Percentiles rank a stretch among this genome's conserved stretches.
phyloP scores from a whole-genome alignment of 371 early-diverging fungal genomes.

The Mucor circinelloides region DNA sequence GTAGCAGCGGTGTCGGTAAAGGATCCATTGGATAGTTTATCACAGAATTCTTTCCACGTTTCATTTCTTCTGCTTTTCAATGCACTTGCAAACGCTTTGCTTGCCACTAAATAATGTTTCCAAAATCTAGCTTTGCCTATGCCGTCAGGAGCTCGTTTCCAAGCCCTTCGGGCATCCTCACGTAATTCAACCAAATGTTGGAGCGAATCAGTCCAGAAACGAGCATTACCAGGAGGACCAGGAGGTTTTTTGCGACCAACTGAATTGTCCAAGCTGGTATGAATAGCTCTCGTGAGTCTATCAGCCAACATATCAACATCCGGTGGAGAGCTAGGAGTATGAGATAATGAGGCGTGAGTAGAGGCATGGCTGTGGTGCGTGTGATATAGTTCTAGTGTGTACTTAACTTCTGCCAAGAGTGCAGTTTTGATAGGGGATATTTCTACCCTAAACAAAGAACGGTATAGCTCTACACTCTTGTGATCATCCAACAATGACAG shows the following conservation, averaged over 20 bases:
- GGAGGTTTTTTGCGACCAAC: background rate
- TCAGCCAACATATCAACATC: background rate
- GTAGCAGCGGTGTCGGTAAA: too few relatives aligned
- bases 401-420: too few relatives aligned
- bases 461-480: background rate
- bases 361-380: background rate
- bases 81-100: too few relatives aligned
- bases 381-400: too few relatives aligned
- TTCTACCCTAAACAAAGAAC: background rate
- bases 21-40: too few relatives aligned
- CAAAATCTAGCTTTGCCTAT: too few relatives aligned
- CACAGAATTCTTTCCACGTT: too few relatives aligned
- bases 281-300: background rate
- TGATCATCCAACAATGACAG: background rate
- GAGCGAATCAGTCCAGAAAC: background rate
- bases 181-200: background rate
- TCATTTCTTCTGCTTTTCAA: too few relatives aligned
- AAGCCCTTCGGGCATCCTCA: background rate
- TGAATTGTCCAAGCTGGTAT: slow-evolving; percentile 1
- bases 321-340: background rate
- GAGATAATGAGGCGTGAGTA: background rate
- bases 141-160: background rate
- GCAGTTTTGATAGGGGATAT: too few relatives aligned
- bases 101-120: too few relatives aligned
- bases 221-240: background rate